Percentiles rank a stretch among this genome's conserved stretches.
These are phyloP conservation scores for Komagataea norvegica DNA, from an alignment of 1,139 yeast genomes.

Conservation along the genomic window DNA sequence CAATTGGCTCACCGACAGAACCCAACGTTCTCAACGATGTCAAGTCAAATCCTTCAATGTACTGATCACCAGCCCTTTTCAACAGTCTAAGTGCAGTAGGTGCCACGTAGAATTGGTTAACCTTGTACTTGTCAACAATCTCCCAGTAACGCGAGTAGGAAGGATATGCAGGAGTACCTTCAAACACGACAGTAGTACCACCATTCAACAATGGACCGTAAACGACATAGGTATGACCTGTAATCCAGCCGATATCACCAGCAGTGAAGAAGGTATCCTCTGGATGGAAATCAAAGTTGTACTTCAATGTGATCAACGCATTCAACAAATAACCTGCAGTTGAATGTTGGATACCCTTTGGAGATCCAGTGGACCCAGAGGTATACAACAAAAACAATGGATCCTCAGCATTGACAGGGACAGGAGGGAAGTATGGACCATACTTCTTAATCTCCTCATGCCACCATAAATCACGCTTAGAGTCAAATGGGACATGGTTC, in stretches of 20 bases:
- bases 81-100: slow-evolving; percentile 83
- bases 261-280: slow-evolving; percentile 76
- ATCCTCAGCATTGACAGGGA: slow-evolving; percentile 85
- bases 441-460: slow-evolving; percentile 67
- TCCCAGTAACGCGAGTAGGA: slow-evolving; percentile 79
- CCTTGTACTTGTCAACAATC: slow-evolving; percentile 70
- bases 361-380: slow-evolving; percentile 95
- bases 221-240: slow-evolving; percentile 80
- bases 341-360: slow-evolving; percentile 91
- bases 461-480: slow-evolving; percentile 75
- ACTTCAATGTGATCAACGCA: slow-evolving; percentile 64
- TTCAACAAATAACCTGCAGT: slow-evolving; percentile 79
- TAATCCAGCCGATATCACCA: slow-evolving; percentile 88
- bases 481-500: slow-evolving; percentile 59
- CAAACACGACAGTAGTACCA: slow-evolving; percentile 77
- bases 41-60: slow-evolving; percentile 59
- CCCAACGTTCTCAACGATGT: slow-evolving; percentile 69
- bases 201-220: slow-evolving; percentile 78
- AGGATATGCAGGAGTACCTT: slow-evolving; percentile 86
- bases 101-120: slow-evolving; percentile 82
- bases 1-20: slow-evolving; percentile 90
- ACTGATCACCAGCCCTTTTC: slow-evolving; percentile 75
- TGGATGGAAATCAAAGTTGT: slow-evolving; percentile 70
- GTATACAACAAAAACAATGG: slow-evolving; percentile 92
- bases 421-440: slow-evolving; percentile 81